phyloP scores from a whole-genome alignment of 1,284 basidiomycete species.

The Boletus semigastroideus region DNA sequence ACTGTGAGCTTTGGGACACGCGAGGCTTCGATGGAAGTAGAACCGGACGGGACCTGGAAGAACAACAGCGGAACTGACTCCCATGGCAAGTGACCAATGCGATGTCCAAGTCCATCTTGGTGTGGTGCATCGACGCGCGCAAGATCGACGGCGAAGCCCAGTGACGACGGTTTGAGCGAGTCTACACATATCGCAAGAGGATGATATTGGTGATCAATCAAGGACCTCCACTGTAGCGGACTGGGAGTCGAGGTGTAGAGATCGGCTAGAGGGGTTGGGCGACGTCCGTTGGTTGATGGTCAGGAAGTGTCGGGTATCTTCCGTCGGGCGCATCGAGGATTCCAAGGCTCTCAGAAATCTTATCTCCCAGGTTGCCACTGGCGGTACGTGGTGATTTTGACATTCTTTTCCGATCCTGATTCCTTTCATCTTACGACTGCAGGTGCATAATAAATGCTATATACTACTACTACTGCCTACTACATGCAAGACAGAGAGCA shows the following conservation, averaged over 20 bases:
- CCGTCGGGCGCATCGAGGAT: not conserved
- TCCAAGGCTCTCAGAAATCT: not conserved
- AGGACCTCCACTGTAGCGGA: not conserved
- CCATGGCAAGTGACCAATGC: not conserved
- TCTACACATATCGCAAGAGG: too few relatives aligned
- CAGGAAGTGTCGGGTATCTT: not conserved
- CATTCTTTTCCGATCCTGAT: too few relatives aligned
- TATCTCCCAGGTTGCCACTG: not conserved
- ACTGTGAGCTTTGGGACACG: not conserved
- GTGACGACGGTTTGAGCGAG: too few relatives aligned
- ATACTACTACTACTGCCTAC: too few relatives aligned
- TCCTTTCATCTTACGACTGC: too few relatives aligned
- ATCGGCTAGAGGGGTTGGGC: not conserved
- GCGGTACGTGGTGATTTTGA: too few relatives aligned
- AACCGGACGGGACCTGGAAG: too few relatives aligned
- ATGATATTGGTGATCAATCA: not conserved
- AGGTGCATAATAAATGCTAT: too few relatives aligned
- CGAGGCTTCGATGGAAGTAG: not conserved
- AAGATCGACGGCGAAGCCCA: not conserved
- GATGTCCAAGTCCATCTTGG: not conserved
- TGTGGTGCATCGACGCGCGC: not conserved
- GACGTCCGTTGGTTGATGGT: too few relatives aligned
- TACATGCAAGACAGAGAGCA: too few relatives aligned
- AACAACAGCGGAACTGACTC: too few relatives aligned
- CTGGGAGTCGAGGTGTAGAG: not conserved